Percentiles rank a stretch among this genome's conserved stretches.
These are phyloP conservation scores for Oehlia diaphana DNA, from an alignment of 192 early-diverging fungal species.

Conservation along the genomic window DNA sequence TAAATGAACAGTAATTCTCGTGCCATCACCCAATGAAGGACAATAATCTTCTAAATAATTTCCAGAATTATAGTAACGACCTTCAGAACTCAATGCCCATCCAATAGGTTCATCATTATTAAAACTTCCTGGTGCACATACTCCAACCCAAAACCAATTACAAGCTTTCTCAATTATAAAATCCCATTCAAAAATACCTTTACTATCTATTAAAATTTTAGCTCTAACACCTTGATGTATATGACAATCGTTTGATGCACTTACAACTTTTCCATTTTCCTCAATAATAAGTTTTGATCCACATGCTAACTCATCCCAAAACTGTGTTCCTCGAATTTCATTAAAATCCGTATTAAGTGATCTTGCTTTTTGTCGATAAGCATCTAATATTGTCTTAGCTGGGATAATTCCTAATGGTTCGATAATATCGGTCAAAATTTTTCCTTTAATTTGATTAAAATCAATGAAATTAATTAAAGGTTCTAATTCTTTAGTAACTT, in stretches of 20 bases:
- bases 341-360: neutral
- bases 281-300: neutral
- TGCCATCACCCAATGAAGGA: neutral
- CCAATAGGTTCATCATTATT: neutral
- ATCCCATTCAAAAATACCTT: constrained; percentile 16
- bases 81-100: neutral
- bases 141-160: neutral
- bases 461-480: constrained; percentile 4
- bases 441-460: neutral
- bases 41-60: neutral
- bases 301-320: neutral
- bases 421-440: neutral
- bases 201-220: neutral
- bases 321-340: neutral
- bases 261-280: neutral
- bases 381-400: neutral
- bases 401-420: constrained; percentile 3
- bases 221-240: neutral
- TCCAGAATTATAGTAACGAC: neutral
- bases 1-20: constrained; percentile 19
- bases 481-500: neutral
- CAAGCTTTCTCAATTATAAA: constrained; percentile 3
- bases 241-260: neutral
- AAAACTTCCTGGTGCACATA: neutral
- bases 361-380: neutral